Percentiles rank a stretch among this genome's conserved stretches.
Conservation (phyloP, 129 eudicot genomes). For the Glebionis coronaria region DNA sequence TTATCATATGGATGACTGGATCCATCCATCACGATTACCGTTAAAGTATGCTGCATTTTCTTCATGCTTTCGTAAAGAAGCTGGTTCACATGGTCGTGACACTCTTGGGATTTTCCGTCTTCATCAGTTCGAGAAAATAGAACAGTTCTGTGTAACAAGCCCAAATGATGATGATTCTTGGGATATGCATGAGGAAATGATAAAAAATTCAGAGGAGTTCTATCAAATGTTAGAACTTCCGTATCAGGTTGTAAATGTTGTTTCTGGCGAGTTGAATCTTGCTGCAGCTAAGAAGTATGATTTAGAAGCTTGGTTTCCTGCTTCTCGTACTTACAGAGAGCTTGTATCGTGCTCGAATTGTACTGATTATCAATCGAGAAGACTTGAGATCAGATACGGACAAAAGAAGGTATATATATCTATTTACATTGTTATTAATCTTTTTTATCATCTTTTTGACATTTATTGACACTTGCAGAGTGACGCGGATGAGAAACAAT, state of each 20-base stretch:
- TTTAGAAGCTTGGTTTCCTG: constrained; percentile 91
- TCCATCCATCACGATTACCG: constrained; percentile 62
- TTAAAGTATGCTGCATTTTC: constrained; percentile 75
- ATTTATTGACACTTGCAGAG: constrained; percentile 38
- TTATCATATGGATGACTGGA: constrained; percentile 73
- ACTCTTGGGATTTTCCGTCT: constrained; percentile 81
- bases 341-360: constrained; percentile 92
- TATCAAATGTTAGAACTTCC: constrained; percentile 66
- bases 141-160: constrained; percentile 65
- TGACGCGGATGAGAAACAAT: constrained; percentile 62
- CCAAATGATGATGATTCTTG: constrained; percentile 68
- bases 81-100: constrained; percentile 80
- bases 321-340: constrained; percentile 70
- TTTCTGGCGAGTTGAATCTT: constrained; percentile 78
- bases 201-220: constrained; percentile 63
- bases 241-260: constrained; percentile 68
- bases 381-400: constrained; percentile 34
- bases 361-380: constrained; percentile 38
- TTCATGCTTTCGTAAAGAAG: constrained; percentile 80
- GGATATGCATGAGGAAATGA: constrained; percentile 83
- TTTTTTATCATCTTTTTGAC: not conserved
- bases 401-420: constrained; percentile 30
- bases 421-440: not conserved
- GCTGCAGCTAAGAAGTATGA: constrained; percentile 90
- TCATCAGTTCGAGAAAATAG: constrained; percentile 76